Conservation (phyloP, 2,329 filamentous ascomycete genomes). For the Nakataea oryzae region DNA sequence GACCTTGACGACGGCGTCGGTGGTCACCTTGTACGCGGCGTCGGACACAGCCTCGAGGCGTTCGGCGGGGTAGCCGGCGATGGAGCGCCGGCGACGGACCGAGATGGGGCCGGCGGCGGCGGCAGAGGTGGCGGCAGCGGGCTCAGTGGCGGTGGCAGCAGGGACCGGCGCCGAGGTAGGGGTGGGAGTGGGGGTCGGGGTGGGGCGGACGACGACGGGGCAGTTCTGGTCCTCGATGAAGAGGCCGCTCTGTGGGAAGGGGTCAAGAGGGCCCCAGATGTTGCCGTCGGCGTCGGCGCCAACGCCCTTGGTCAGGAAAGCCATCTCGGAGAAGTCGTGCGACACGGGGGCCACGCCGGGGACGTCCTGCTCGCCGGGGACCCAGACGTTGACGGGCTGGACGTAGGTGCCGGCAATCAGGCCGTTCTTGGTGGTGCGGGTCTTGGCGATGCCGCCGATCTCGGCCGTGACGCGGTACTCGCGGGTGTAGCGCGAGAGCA, state of each 20-base stretch:
- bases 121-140: not conserved
- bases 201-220: not conserved
- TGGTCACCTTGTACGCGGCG: conserved; percentile 8
- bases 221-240: conserved; percentile 15
- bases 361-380: conserved; percentile 24
- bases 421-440: conserved; percentile 21
- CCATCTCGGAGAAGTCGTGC: conserved; percentile 23
- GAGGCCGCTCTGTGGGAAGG: conserved; percentile 25
- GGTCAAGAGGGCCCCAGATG: conserved; percentile 24
- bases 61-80: not conserved
- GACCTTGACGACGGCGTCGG: conserved; percentile 4
- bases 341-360: conserved; percentile 22
- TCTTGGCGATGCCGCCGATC: conserved; percentile 19
- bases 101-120: not conserved
- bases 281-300: conserved; percentile 22
- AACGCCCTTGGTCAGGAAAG: conserved; percentile 22
- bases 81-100: not conserved
- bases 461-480: conserved; percentile 23
- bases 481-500: conserved; percentile 20
- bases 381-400: conserved; percentile 23
- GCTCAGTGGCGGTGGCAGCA: not conserved
- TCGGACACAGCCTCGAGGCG: conserved; percentile 8
- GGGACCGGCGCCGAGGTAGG: not conserved
- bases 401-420: conserved; percentile 23
- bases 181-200: not conserved